These are phyloP conservation scores for Fraxinus platypoda DNA, from an alignment of 305 asterid species.

Conservation along the genomic window DNA sequence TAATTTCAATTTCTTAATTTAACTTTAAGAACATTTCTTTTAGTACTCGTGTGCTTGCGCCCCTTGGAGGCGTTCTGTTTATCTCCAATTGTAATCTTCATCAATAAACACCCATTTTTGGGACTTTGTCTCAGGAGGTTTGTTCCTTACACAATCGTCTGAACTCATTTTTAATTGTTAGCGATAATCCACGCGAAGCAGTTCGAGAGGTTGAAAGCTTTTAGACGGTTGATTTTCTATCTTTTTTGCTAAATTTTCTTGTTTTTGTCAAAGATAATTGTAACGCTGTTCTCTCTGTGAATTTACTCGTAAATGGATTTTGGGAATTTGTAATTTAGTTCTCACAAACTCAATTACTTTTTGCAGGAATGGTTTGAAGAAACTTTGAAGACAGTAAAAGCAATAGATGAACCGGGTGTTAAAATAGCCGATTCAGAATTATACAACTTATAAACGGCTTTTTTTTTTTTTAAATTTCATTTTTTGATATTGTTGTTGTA, in stretches of 20 bases:
- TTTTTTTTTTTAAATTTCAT: background rate
- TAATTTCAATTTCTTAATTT: too few relatives aligned
- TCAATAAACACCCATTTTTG: too few relatives aligned
- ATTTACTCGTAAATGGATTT: background rate
- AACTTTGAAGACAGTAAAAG: background rate
- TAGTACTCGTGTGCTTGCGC: too few relatives aligned
- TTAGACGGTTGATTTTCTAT: background rate
- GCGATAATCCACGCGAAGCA: too few relatives aligned
- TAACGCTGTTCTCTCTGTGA: background rate
- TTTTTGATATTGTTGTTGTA: background rate
- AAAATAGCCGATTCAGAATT: background rate
- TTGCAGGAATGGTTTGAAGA: conserved; percentile 26
- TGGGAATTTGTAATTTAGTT: background rate
- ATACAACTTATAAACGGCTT: background rate
- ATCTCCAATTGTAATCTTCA: too few relatives aligned
- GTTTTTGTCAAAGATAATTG: background rate
- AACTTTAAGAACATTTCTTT: too few relatives aligned
- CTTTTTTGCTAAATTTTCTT: background rate
- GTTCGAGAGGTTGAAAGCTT: background rate
- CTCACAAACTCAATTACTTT: conserved; percentile 6
- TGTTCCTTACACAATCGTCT: too few relatives aligned
- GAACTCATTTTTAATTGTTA: too few relatives aligned
- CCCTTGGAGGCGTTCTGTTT: too few relatives aligned
- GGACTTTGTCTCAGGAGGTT: too few relatives aligned
- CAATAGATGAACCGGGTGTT: conserved; percentile 1